phyloP scores from a whole-genome alignment of 495 filamentous ascomycete species.

The Penicillium canariense region DNA sequence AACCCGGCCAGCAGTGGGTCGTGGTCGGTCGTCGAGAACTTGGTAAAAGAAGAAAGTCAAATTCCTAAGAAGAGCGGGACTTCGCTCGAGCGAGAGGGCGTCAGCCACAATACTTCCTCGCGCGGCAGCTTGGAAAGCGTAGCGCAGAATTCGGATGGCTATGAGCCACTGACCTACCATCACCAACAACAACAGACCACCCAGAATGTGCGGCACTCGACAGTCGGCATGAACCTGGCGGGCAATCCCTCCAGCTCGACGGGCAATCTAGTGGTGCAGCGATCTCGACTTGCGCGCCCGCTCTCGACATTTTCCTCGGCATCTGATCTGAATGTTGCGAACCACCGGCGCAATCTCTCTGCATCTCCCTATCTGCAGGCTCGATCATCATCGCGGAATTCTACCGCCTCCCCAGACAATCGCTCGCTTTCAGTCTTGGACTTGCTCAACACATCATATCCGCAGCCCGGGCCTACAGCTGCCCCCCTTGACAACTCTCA shows the following conservation, averaged over 20 bases:
- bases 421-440: slow-evolving; percentile 82
- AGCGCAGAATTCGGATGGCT: slow-evolving; percentile 32
- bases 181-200: slow-evolving; percentile 37
- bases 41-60: slow-evolving; percentile 23
- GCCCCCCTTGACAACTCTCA: slow-evolving; percentile 73
- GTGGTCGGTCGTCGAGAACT: slow-evolving; percentile 39
- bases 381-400: slow-evolving; percentile 60
- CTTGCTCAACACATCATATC: slow-evolving; percentile 83
- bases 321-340: slow-evolving; percentile 56
- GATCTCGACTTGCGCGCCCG: slow-evolving; percentile 60
- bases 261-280: slow-evolving; percentile 56
- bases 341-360: slow-evolving; percentile 59
- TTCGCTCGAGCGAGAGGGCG: slow-evolving; percentile 24
- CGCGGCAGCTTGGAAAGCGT: slow-evolving; percentile 42
- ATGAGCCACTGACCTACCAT: slow-evolving; percentile 51
- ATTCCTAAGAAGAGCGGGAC: slow-evolving; percentile 25
- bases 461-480: slow-evolving; percentile 75
- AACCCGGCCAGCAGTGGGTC: slow-evolving; percentile 41
- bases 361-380: slow-evolving; percentile 47
- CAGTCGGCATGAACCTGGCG: slow-evolving; percentile 15
- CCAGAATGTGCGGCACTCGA: slow-evolving; percentile 10
- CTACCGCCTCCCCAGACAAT: slow-evolving; percentile 65
- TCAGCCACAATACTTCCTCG: slow-evolving; percentile 36
- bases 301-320: slow-evolving; percentile 67
- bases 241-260: slow-evolving; percentile 34